Percentiles rank a stretch among this genome's conserved stretches.
These are phyloP conservation scores for Fomes fomentarius DNA, from an alignment of 1,284 basidiomycete genomes.

Conservation along the genomic window DNA sequence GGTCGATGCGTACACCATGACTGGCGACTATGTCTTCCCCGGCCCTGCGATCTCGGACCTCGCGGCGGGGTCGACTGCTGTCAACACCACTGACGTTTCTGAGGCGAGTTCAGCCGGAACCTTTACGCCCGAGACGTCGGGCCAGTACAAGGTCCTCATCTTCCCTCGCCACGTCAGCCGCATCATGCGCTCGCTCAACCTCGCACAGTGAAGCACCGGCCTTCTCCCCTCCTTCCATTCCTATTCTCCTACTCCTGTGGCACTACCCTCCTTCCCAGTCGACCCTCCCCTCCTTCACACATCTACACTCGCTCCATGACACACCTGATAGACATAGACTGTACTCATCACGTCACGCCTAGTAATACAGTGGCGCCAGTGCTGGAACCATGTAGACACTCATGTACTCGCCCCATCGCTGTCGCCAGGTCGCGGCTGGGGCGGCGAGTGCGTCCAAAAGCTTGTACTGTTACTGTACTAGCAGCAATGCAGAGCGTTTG, in stretches of 20 bases:
- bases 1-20: conserved; percentile 36
- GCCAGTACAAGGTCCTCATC: conserved; percentile 1
- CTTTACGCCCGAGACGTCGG: neutral
- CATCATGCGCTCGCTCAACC: conserved; percentile 6
- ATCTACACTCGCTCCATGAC: too few relatives aligned
- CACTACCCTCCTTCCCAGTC: too few relatives aligned
- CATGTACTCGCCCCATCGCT: too few relatives aligned
- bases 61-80: conserved; percentile 6
- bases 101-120: too few relatives aligned
- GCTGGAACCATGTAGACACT: too few relatives aligned
- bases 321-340: too few relatives aligned
- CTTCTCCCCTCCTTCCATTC: neutral
- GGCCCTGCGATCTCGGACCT: conserved; percentile 39
- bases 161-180: conserved; percentile 9
- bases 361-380: neutral
- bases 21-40: conserved; percentile 38
- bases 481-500: neutral
- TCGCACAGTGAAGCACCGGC: neutral
- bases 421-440: too few relatives aligned
- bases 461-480: neutral
- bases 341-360: neutral
- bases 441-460: neutral
- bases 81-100: neutral
- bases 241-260: neutral
- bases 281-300: too few relatives aligned